These are phyloP conservation scores for Eutrema salsugineum DNA, from an alignment of 441 rosid genomes.

Conservation along the genomic window DNA sequence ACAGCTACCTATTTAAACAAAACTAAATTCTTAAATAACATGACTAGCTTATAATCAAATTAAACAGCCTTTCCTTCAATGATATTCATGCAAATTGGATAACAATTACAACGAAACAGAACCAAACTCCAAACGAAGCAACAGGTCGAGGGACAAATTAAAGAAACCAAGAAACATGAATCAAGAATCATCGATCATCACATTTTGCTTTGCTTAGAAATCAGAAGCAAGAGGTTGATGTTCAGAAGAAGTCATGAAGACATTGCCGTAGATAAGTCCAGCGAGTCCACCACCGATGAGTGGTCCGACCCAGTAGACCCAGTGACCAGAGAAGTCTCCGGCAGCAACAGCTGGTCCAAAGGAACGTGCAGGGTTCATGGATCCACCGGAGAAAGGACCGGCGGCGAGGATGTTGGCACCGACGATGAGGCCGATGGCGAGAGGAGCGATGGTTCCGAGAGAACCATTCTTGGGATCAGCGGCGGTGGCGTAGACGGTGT, in stretches of 20 bases:
- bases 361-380: conserved; percentile 99
- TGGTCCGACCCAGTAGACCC: conserved; percentile 96
- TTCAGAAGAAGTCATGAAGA: conserved; percentile 47
- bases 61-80: conserved; percentile 1
- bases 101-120: background rate
- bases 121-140: background rate
- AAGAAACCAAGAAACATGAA: conserved; percentile 14
- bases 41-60: background rate
- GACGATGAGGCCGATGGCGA: conserved; percentile 86
- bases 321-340: conserved; percentile 78
- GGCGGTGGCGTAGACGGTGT: conserved; percentile 91
- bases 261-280: conserved; percentile 61
- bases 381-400: conserved; percentile 96
- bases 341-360: conserved; percentile 89
- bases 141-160: background rate
- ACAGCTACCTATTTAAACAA: background rate
- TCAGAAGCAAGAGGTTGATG: conserved; percentile 50
- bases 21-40: background rate
- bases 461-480: conserved; percentile 95
- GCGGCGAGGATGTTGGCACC: conserved; percentile 95
- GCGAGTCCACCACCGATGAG: conserved; percentile 92
- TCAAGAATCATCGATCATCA: background rate
- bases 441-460: conserved; percentile 80
- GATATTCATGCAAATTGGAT: conserved; percentile 16
- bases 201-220: conserved; percentile 8